Evolutionary conservation across 495 filamentous ascomycete species (phyloP), one percentile per base, ranked within the genome.

Genomic region (Hyaloscypha finlandica): DNA sequence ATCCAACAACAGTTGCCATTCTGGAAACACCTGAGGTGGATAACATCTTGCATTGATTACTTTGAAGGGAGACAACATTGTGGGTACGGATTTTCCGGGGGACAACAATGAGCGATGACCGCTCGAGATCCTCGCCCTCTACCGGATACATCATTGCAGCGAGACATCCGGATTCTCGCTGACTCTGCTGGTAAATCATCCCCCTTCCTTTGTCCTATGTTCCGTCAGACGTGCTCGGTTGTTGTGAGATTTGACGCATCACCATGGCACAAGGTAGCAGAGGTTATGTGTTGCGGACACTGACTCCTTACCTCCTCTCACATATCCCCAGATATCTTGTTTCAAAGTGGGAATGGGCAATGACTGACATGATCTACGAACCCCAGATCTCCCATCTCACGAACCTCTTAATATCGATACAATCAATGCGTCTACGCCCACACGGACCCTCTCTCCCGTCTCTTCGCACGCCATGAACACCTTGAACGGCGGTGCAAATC

Each of bases 401-500:
- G 25, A 25, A 20, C 31, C 57, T 54, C 35, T 33, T 3, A 55
- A 20, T 61, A 25, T 19, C n/a, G 25, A 31, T n/a, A 32, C 53
- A 12, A 31, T 62, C 16, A 55, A 69, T 62, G 64, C 30, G 12
- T 64, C 52, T 20, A 6, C 30, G 22, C 4, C 42, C 35, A 8
- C 35, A 11, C 45, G 61, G 60, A 62, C 65, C 2, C 64, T 74
- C 59, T 68, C 70, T 6, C 66, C 70, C 14, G 20, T 71, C n/a
- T 67, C 71, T 25, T 48, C 30, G 29, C 65, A 64, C 68, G 37
- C 70, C 35, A 70, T 76, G 70, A 71, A 73, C 64, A 48, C 48
- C 31, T 25, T 71, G 58, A 68, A 62, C 30, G 55, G 60, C 45
- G 35, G 35, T 6, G 16, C 42, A 48, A 48, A 48, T 48, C 42